Percentiles rank a stretch among this genome's conserved stretches.
These are phyloP conservation scores for Pseudonitzschia multistriata DNA, from an alignment of 108 stramenopile species.

Conservation along the genomic window DNA sequence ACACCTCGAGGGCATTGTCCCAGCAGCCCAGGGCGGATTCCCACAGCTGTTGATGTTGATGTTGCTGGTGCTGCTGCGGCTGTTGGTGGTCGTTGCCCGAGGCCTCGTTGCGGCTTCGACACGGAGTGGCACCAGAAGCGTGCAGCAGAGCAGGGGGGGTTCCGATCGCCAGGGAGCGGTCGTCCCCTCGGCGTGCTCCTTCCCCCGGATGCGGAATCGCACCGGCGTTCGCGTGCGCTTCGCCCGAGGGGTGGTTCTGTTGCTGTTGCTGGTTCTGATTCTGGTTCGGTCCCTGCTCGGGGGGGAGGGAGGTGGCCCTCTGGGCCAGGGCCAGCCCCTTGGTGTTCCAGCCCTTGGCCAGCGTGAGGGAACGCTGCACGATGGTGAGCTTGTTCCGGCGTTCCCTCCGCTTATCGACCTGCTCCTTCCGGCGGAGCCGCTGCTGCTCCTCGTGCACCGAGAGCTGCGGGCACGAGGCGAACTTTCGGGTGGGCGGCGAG, in stretches of 20 bases:
- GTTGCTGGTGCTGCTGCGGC: background rate
- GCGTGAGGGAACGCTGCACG: conserved; percentile 3
- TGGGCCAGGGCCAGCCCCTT: conserved; percentile 22
- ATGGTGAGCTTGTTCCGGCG: background rate
- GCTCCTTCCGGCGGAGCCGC: background rate
- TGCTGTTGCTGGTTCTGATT: background rate
- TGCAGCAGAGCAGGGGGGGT: too few species aligned
- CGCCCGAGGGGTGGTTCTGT: background rate
- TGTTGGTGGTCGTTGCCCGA: conserved; percentile 12
- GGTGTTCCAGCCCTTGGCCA: conserved; percentile 34
- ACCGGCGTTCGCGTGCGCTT: background rate
- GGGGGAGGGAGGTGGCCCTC: background rate
- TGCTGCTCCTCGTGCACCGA: background rate
- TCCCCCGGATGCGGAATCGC: too few species aligned
- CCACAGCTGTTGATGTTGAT: conserved; percentile 14
- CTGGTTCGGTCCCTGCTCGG: background rate
- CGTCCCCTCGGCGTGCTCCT: too few species aligned
- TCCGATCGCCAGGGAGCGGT: too few species aligned
- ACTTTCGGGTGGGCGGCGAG: background rate
- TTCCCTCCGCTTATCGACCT: background rate
- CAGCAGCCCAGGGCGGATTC: conserved; percentile 25
- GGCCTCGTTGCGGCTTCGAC: too few species aligned
- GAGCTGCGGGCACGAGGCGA: background rate
- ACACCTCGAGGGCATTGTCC: conserved; percentile 41
- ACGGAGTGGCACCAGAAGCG: too few species aligned